Conservation (phyloP, 208 protist genomes). For the Zelonia costaricensis region DNA sequence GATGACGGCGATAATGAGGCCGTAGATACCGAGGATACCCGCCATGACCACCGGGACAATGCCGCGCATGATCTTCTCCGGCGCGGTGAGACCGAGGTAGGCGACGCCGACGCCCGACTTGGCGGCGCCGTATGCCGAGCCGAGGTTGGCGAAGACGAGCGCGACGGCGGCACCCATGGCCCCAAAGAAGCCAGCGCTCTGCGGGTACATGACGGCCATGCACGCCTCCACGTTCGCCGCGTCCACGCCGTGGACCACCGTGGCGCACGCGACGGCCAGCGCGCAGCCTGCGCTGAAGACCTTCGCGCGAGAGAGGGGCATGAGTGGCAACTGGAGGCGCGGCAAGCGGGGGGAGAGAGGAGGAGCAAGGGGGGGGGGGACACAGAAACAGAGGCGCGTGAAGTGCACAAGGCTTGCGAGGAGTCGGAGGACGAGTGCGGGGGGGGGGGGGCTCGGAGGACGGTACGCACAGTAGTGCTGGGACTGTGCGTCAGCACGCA, state of each 20-base stretch:
- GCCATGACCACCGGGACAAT: constrained; percentile 95
- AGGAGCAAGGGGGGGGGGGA: too few species aligned
- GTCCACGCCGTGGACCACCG: constrained; percentile 13
- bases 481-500: too few species aligned
- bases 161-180: constrained; percentile 70
- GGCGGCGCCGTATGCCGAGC: constrained; percentile 98
- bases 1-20: constrained; percentile 99
- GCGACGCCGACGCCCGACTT: constrained; percentile 98
- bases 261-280: constrained; percentile 8
- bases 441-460: too few species aligned
- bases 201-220: constrained; percentile 78
- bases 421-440: too few species aligned
- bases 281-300: constrained; percentile 10
- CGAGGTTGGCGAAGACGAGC: constrained; percentile 94
- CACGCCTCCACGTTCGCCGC: constrained; percentile 33
- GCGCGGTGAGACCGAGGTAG: constrained; percentile 96
- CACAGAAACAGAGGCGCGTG: too few species aligned
- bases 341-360: not conserved
- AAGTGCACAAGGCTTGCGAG: too few species aligned
- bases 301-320: constrained; percentile 14
- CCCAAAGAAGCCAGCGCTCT: constrained; percentile 81
- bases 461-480: too few species aligned
- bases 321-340: not conserved
- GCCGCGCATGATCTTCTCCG: constrained; percentile 96
- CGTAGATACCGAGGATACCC: constrained; percentile 99